Base-by-base conservation (phyloP, 169 alveolate genomes). In the Plasmodium ovale region DNA sequence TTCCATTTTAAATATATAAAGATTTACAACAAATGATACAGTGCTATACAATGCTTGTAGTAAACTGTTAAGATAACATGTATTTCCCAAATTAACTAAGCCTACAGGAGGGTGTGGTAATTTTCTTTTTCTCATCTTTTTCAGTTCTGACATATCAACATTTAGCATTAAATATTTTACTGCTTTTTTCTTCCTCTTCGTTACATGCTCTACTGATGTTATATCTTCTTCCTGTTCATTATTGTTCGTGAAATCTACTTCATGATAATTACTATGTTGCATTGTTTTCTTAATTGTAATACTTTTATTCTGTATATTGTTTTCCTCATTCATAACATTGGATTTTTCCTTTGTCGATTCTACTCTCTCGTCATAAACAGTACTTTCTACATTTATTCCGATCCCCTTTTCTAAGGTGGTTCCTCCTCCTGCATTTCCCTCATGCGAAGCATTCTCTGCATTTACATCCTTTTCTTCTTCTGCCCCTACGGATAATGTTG, bases 1-100 rank as follows among this genome's bases (percentile, higher is more conserved):
- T 23, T 16, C 47, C 16, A 58, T 68, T 35, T 82, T 56, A 62
- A 54, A 67, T 56, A 53, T 72, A 25, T 79, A 65, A 19, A 93
- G 70, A 42, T 87, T 77, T 14, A 89, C 84, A 1, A 93, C 93
- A 70, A 93, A 93, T 33, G 87, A 51, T 12, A 89, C 97, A 2
- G 98, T 96, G 97, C 97, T 98, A 89, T 93, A 98, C n/a, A 98
- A 92, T 35, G 98, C 97, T 91, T 98, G 98, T 58, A 98, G 84
- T 21, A 97, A 79, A 42, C 99, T 96, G 90, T 97, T 98, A 97
- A 97, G 95, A 84, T 98, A 98, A 92, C 99, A 98, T 14, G 98
- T 96, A 69, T 98, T 97, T 1, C 99, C 99, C 47, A 98, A 91
- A 82, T 98, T 98, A 37, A 95, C 94, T 16, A 98, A 25, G 0